phyloP scores from a whole-genome alignment of 176 grass and related monocot genomes.

The Rhynchospora tenuis region DNA sequence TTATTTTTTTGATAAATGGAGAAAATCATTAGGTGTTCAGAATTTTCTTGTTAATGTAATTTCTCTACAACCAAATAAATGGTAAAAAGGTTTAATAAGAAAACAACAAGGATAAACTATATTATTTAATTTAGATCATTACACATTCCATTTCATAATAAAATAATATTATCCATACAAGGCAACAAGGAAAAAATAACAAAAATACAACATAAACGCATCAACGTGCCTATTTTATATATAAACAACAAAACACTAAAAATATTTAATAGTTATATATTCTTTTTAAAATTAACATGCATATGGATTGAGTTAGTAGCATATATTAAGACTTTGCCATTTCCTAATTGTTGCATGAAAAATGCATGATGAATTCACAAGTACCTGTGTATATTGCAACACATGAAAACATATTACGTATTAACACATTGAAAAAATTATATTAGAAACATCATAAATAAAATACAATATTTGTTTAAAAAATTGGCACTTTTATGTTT shows the following conservation, averaged over 20 bases:
- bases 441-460: not conserved
- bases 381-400: not conserved
- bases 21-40: no score
- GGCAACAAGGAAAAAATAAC: not conserved
- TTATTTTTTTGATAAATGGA: no score
- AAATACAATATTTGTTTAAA: not conserved
- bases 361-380: no score
- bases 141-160: no score
- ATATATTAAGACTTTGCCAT: not conserved
- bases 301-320: not conserved
- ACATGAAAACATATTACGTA: not conserved
- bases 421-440: not conserved
- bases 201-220: not conserved
- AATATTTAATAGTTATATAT: not conserved
- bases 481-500: not conserved
- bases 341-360: no score
- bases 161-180: not conserved
- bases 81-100: no score
- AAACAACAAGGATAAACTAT: no score
- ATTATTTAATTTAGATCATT: no score
- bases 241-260: not conserved
- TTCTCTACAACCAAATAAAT: no score
- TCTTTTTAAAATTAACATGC: not conserved
- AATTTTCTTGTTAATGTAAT: no score
- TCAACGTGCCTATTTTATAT: not conserved